Conservation (phyloP, 495 filamentous ascomycete genomes). For the Glonium stellatum region DNA sequence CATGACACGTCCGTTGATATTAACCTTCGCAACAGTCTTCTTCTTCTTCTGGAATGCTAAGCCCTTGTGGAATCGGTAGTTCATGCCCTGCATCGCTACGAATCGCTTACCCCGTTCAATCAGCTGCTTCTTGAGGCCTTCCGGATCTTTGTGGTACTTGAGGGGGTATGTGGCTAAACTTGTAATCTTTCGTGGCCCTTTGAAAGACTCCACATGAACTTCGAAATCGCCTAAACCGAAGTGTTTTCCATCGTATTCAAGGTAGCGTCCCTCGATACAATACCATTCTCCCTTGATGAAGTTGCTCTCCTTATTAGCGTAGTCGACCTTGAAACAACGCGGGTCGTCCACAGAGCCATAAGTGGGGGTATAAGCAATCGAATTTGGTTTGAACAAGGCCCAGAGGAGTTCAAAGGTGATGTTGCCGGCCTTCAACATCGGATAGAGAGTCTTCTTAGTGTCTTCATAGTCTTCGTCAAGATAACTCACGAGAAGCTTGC, state of each 20-base stretch:
- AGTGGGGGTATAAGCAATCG: constrained; percentile 71
- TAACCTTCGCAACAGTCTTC: constrained; percentile 70
- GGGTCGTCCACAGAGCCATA: constrained; percentile 77
- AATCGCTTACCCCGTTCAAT: constrained; percentile 85
- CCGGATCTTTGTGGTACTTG: constrained; percentile 71
- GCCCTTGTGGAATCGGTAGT: constrained; percentile 78
- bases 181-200: constrained; percentile 76
- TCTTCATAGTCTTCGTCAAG: constrained; percentile 76
- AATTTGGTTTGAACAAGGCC: constrained; percentile 89
- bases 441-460: constrained; percentile 73
- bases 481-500: constrained; percentile 74
- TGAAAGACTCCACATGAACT: constrained; percentile 69
- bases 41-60: constrained; percentile 82
- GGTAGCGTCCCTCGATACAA: constrained; percentile 70
- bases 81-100: constrained; percentile 68
- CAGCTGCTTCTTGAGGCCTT: constrained; percentile 56
- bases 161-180: constrained; percentile 73
- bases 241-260: constrained; percentile 77
- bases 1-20: constrained; percentile 89
- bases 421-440: constrained; percentile 71
- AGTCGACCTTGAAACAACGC: constrained; percentile 83
- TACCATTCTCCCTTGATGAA: constrained; percentile 78
- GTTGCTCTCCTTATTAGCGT: constrained; percentile 61
- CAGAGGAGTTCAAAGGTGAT: constrained; percentile 84
- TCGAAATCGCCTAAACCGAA: constrained; percentile 66